Percentiles rank a stretch among this genome's conserved stretches.
These are phyloP conservation scores for Fusarium multiceps DNA, from an alignment of 2,329 filamentous ascomycete species.

Conservation along the genomic window DNA sequence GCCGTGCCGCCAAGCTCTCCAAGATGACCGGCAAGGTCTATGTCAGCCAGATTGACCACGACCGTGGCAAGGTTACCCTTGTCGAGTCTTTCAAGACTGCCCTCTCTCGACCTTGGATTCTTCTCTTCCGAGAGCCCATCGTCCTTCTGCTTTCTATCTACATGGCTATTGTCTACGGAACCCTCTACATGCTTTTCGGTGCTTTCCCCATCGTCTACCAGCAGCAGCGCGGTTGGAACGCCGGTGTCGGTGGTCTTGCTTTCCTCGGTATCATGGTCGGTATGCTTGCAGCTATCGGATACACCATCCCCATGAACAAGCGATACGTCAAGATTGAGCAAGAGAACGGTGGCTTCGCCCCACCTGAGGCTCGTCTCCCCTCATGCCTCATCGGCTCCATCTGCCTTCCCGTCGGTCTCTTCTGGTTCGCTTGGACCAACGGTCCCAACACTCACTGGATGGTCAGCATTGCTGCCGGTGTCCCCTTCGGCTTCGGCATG, in stretches of 20 bases:
- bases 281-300: slow-evolving; percentile 30
- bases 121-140: slow-evolving; percentile 74
- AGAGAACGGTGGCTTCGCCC: slow-evolving; percentile 35
- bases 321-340: slow-evolving; percentile 33
- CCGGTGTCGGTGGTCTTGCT: slow-evolving; percentile 30
- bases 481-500: slow-evolving; percentile 64
- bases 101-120: slow-evolving; percentile 63
- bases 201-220: slow-evolving; percentile 74
- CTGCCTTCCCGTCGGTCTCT: slow-evolving; percentile 53
- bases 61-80: slow-evolving; percentile 48
- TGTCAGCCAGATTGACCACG: slow-evolving; percentile 31
- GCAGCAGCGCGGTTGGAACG: slow-evolving; percentile 53
- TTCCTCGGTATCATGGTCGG: slow-evolving; percentile 41
- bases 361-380: slow-evolving; percentile 33
- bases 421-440: slow-evolving; percentile 72
- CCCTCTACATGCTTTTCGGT: slow-evolving; percentile 78
- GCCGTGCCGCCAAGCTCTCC: slow-evolving; percentile 33
- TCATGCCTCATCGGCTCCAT: slow-evolving; percentile 29
- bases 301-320: slow-evolving; percentile 36
- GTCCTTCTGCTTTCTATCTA: slow-evolving; percentile 83
- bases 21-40: slow-evolving; percentile 37
- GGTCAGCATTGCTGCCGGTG: slow-evolving; percentile 54
- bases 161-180: slow-evolving; percentile 80
- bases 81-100: slow-evolving; percentile 72
- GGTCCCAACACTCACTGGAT: slow-evolving; percentile 63